Percentiles rank a stretch among this genome's conserved stretches.
Evolutionary conservation across 1,284 basidiomycete genomes (phyloP).

Genomic region (Porodaedalea pini): DNA sequence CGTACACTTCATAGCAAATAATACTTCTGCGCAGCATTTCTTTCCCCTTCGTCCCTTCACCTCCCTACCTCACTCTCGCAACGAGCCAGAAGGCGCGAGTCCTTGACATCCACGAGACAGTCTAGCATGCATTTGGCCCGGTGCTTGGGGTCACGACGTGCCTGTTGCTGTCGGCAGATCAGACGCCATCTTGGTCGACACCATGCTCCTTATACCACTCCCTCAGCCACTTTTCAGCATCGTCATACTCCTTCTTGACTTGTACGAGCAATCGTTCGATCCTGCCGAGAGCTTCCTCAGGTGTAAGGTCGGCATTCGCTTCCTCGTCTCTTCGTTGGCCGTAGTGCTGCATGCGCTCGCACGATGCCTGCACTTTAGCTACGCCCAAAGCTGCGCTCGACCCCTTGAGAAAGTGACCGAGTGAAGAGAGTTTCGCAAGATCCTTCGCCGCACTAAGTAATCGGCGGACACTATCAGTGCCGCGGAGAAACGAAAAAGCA

Average conservation of each 20-base stretch:
- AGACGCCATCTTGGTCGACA: neutral
- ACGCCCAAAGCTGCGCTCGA: constrained; percentile 90
- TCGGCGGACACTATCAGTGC: constrained; percentile 21
- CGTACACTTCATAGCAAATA: constrained; percentile 4
- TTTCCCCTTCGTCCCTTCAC: neutral
- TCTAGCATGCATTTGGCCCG: neutral
- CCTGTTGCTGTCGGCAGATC: neutral
- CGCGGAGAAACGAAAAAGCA: constrained; percentile 14
- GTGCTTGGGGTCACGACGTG: neutral
- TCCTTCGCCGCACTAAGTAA: constrained; percentile 50
- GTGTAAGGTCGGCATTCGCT: constrained; percentile 42
- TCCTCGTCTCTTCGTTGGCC: constrained; percentile 60
- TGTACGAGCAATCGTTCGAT: constrained; percentile 53
- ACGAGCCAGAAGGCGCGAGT: neutral
- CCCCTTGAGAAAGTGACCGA: constrained; percentile 94
- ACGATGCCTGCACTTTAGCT: constrained; percentile 73
- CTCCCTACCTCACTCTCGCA: neutral
- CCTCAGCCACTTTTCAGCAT: constrained; percentile 54
- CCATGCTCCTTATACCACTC: constrained; percentile 38
- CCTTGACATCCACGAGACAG: neutral
- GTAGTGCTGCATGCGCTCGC: constrained; percentile 88
- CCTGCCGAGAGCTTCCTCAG: constrained; percentile 58
- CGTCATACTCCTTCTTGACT: constrained; percentile 55
- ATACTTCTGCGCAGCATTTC: neutral
- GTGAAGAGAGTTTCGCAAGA: constrained; percentile 61